phyloP scores from a whole-genome alignment of 176 grass and related monocot genomes.

The Oryza brachyantha region DNA sequence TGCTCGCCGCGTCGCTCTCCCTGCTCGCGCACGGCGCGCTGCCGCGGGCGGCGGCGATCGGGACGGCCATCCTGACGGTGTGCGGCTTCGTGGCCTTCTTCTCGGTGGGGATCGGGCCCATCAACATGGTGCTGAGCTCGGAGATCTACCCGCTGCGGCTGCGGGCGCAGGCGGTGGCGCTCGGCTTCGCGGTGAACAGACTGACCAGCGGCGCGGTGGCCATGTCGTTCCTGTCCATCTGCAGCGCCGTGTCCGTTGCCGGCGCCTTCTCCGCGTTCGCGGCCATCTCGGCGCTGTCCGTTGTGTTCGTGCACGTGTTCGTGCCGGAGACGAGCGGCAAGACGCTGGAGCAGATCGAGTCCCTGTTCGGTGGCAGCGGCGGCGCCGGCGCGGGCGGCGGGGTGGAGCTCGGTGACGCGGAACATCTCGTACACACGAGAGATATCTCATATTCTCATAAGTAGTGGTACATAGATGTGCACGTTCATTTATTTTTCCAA shows the following conservation, averaged over 20 bases:
- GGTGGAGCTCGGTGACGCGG: slow-evolving; percentile 53
- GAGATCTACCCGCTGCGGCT: slow-evolving; percentile 73
- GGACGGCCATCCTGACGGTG: slow-evolving; percentile 51
- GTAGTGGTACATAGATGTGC: too few relatives aligned
- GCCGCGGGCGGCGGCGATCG: slow-evolving; percentile 20
- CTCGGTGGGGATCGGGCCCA: slow-evolving; percentile 72
- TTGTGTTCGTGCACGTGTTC: slow-evolving; percentile 58
- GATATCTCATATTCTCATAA: too few relatives aligned
- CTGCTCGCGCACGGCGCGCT: slow-evolving; percentile 30
- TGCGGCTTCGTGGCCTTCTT: slow-evolving; percentile 80
- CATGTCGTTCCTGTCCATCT: slow-evolving; percentile 78
- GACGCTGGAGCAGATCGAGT: slow-evolving; percentile 74
- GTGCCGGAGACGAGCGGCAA: slow-evolving; percentile 75
- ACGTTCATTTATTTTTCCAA: too few relatives aligned
- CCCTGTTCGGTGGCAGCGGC: slow-evolving; percentile 34
- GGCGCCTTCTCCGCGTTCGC: slow-evolving; percentile 69
- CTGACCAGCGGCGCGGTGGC: slow-evolving; percentile 66
- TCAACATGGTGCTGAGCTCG: slow-evolving; percentile 70
- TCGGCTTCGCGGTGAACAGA: slow-evolving; percentile 52
- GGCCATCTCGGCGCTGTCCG: slow-evolving; percentile 46
- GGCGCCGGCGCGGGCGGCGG: not conserved
- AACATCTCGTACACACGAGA: slow-evolving; percentile 27
- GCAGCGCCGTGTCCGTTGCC: slow-evolving; percentile 37
- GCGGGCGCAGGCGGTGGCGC: slow-evolving; percentile 62
- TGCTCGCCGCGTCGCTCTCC: slow-evolving; percentile 42